Conservation (phyloP, 2,329 filamentous ascomycete species). For the Talaromyces verruculosus region DNA sequence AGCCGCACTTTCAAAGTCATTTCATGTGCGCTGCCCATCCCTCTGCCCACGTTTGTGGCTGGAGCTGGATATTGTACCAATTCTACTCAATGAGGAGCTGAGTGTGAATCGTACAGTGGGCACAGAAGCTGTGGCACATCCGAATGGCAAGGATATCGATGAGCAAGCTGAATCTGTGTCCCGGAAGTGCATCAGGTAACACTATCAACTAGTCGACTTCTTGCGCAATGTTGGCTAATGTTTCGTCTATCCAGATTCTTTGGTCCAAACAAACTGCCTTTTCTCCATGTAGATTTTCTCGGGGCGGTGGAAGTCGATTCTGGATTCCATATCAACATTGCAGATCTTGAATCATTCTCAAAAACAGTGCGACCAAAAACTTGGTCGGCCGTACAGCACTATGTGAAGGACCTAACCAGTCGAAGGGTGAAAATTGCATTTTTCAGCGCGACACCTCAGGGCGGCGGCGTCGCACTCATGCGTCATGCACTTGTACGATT, state of each 20-base stretch:
- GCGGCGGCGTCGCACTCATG: not conserved
- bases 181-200: not conserved
- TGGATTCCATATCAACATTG: conserved; percentile 62
- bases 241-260: not conserved
- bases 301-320: conserved; percentile 65
- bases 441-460: not conserved
- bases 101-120: not conserved
- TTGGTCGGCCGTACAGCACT: conserved; percentile 65
- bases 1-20: not conserved
- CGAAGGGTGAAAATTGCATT: not conserved
- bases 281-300: not conserved
- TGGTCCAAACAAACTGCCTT: not conserved
- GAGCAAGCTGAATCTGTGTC: not conserved
- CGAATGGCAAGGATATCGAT: not conserved
- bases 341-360: conserved; percentile 58
- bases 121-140: not conserved
- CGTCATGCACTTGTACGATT: not conserved
- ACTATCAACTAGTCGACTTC: not conserved
- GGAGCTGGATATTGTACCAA: not conserved
- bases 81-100: not conserved
- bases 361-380: conserved; percentile 61
- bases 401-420: conserved; percentile 26
- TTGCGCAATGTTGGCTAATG: not conserved
- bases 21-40: not conserved
- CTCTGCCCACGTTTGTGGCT: not conserved